Base-by-base conservation (phyloP, 768 basidiomycete species). In the Rubroboletus satanas region DNA sequence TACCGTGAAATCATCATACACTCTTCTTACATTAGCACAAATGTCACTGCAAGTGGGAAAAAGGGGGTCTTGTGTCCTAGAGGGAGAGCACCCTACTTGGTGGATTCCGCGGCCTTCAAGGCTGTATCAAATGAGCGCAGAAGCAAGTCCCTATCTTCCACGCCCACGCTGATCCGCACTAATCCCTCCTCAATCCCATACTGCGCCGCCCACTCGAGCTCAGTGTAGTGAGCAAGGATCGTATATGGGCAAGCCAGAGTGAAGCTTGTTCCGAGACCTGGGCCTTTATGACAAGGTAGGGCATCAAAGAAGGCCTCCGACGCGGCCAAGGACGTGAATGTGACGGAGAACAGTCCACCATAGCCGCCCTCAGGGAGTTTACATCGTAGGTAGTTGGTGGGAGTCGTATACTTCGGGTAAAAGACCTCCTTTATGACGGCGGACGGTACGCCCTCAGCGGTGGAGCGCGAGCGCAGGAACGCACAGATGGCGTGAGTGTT, bases 161-260 rank as follows among this genome's bases (percentile, higher is more conserved):
- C 77, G 8, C 96, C 96, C n/a, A 97, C 84, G 59, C 88, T 93
- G 32, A 98, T 81, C 55, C 96, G 78, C 10, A 99, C 90, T 42
- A 99, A 72, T 5, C 84, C 85, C 50, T 75, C 75, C 64, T 96
- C 91, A 12, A 99, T 91, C 18, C 91, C 94, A 71, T 83, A 96
- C 57, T 78, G 74, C 47, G 82, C 85, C 15, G 95, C 96, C 96
- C 96, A 99, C 36, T 88, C 90, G 58, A 96, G 74, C 71, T 99
- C 96, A 1, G 73, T 66, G 61, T 84, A 98, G 70, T 98, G 96
- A 36, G 91, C 96, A 26, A 99, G 77, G 54, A 98, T 84, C 10
- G 92, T 90, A 68, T 92, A 98, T 26, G 95, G 96, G 61, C 86
- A 94, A 32, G 93, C 93, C 31, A 98, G 79, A 2, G 96, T 98